Evolutionary conservation across 345 rosid genomes (phyloP).

Genomic region (Linum tenue): DNA sequence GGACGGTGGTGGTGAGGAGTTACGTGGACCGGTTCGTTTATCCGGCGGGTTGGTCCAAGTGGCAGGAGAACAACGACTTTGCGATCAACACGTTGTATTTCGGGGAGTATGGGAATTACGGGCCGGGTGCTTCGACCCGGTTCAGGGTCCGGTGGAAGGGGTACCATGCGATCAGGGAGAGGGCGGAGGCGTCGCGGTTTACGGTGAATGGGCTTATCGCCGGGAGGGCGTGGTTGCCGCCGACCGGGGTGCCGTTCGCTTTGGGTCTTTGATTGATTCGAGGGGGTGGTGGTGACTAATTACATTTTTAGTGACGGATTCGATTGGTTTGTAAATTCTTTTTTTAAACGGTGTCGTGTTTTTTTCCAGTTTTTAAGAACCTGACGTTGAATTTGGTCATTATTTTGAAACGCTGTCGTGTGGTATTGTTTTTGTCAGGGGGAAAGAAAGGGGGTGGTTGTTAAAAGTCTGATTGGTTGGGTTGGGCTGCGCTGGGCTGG

Average conservation of each 20-base stretch:
- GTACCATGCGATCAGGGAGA: constrained; percentile 26
- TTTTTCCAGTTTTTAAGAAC: no score
- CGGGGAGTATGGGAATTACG: constrained; percentile 36
- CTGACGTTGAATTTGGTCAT: no score
- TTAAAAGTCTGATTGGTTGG: no score
- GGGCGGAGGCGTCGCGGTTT: constrained; percentile 15
- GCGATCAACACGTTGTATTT: constrained; percentile 33
- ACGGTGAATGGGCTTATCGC: constrained; percentile 19
- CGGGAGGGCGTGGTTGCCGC: constrained; percentile 27
- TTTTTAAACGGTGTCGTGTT: no score
- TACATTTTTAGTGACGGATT: background rate
- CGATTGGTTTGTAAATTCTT: no score
- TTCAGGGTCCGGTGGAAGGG: constrained; percentile 42
- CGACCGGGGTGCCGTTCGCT: constrained; percentile 19
- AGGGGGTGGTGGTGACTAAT: background rate
- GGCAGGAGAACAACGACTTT: constrained; percentile 28
- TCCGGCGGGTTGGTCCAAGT: constrained; percentile 60
- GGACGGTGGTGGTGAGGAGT: constrained; percentile 50
- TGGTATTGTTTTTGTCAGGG: no score
- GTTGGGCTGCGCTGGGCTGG: no score
- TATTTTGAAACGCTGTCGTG: no score
- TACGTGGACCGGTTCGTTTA: constrained; percentile 35
- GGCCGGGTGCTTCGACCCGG: constrained; percentile 41
- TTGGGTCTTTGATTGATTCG: constrained; percentile 13
- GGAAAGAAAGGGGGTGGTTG: no score